Evolutionary conservation across 2,329 filamentous ascomycete species (phyloP).

Genomic region (Bipolaris gigantea): DNA sequence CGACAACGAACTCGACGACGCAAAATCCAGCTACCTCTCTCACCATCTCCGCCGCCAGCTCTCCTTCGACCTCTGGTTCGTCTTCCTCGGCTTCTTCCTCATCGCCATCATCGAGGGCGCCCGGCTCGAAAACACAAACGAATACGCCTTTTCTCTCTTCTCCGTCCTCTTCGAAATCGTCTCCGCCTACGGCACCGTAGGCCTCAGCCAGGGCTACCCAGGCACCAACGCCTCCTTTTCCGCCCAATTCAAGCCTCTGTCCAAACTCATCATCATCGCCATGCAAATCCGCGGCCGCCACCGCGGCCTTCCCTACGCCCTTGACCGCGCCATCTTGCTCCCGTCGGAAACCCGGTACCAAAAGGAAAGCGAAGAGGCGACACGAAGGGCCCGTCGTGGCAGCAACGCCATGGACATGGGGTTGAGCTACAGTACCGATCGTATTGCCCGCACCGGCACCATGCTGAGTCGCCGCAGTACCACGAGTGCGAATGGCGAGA

Average conservation of each 20-base stretch:
- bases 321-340: constrained; percentile 70
- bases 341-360: constrained; percentile 66
- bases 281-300: constrained; percentile 69
- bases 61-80: constrained; percentile 97
- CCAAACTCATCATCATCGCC: constrained; percentile 66
- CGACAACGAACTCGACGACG: constrained; percentile 53
- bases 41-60: constrained; percentile 90
- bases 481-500: constrained; percentile 15
- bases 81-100: constrained; percentile 91
- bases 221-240: constrained; percentile 77
- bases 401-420: constrained; percentile 27
- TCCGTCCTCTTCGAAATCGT: constrained; percentile 49
- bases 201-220: constrained; percentile 81
- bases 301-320: constrained; percentile 66
- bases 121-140: constrained; percentile 64
- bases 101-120: constrained; percentile 84
- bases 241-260: constrained; percentile 74
- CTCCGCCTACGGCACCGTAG: constrained; percentile 75
- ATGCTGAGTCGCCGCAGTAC: constrained; percentile 24
- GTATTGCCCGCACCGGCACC: constrained; percentile 25
- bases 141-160: constrained; percentile 56
- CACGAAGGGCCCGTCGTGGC: constrained; percentile 42
- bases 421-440: constrained; percentile 7
- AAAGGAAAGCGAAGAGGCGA: constrained; percentile 59
- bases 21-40: constrained; percentile 79